Evolutionary conservation across 805 yeast species (phyloP), one percentile per base, ranked within the genome.

Genomic region (Hanseniaspora singularis): DNA sequence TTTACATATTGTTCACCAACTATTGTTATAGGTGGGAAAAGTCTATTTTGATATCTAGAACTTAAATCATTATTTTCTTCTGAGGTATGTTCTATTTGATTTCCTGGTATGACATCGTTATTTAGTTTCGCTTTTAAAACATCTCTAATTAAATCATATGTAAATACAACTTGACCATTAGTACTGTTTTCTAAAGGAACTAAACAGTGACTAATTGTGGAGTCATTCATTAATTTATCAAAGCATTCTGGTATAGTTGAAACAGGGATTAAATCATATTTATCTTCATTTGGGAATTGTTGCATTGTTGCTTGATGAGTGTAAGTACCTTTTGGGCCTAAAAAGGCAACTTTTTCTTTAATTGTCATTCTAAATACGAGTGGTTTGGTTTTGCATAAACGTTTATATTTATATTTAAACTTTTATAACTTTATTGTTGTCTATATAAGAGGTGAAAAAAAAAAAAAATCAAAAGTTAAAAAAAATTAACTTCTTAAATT

Each of bases 171-270:
- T 53, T 81, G 88, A 0, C 98, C 98, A 61, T 89, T 92, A 1
- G 96, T 81, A 3, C 96, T 87, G 64, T 89, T 89, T 56, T 89
- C 96, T 54, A 85, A 74, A 1, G 98, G 98, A 2, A 92, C 81
- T 10, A 87, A 81, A 0, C 89, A 79, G 57, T 67, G 78, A 45
- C 77, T 79, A n/a, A 77, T 77, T 3, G 55, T 54, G 16, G 64
- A 64, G 10, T 67, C 64, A 3, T 61, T 53, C 28, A 70, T 61
- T 9, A 81, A 63, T 1, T 66, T 60, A 40, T 69, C 66, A 59
- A 89, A 82, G 58, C 96, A 89, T 20, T 74, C 76, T 46, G 74
- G 76, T 1, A 73, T 59, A 62, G 72, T 48, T 42, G 54, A 19
- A 50, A 60, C 45, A 49, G 63, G 52, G 53, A 62, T 22, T 46